Evolutionary conservation across 495 filamentous ascomycete genomes (phyloP).

Genomic region (Pyronema domesticum): DNA sequence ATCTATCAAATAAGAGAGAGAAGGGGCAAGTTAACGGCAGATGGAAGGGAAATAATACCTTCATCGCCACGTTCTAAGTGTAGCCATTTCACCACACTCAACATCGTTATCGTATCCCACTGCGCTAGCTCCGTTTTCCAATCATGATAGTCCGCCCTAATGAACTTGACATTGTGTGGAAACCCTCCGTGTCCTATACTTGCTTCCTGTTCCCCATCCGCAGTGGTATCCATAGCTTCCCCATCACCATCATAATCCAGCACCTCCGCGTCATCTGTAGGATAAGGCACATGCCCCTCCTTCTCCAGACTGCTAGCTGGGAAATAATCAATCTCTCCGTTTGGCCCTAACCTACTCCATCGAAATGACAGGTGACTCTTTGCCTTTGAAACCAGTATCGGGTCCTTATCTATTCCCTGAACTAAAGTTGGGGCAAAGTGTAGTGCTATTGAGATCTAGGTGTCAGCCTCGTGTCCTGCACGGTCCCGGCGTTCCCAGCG

Average conservation of each 20-base stretch:
- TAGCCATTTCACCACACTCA: slow-evolving; percentile 30
- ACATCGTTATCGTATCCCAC: slow-evolving; percentile 27
- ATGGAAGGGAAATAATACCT: slow-evolving; percentile 4
- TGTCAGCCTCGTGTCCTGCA: too few relatives aligned
- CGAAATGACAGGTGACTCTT: slow-evolving; percentile 24
- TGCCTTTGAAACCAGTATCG: slow-evolving; percentile 23
- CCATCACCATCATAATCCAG: too few relatives aligned
- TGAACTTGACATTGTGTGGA: slow-evolving; percentile 22
- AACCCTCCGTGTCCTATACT: slow-evolving; percentile 3
- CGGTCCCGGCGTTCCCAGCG: too few relatives aligned
- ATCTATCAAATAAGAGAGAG: not conserved
- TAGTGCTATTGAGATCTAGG: slow-evolving; percentile 17
- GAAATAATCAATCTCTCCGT: slow-evolving; percentile 22
- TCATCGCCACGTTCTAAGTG: slow-evolving; percentile 25
- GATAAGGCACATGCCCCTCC: slow-evolving; percentile 21
- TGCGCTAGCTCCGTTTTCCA: slow-evolving; percentile 2
- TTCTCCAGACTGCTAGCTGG: slow-evolving; percentile 27
- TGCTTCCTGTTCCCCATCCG: too few relatives aligned
- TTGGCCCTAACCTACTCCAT: slow-evolving; percentile 17
- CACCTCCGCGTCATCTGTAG: not conserved
- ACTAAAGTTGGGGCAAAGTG: slow-evolving; percentile 24
- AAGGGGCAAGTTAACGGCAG: too few relatives aligned
- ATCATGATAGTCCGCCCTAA: slow-evolving; percentile 17
- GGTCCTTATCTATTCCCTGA: slow-evolving; percentile 27
- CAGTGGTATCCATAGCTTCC: too few relatives aligned